Base-by-base conservation (phyloP, 768 basidiomycete genomes). In the Mycena indigotica region DNA sequence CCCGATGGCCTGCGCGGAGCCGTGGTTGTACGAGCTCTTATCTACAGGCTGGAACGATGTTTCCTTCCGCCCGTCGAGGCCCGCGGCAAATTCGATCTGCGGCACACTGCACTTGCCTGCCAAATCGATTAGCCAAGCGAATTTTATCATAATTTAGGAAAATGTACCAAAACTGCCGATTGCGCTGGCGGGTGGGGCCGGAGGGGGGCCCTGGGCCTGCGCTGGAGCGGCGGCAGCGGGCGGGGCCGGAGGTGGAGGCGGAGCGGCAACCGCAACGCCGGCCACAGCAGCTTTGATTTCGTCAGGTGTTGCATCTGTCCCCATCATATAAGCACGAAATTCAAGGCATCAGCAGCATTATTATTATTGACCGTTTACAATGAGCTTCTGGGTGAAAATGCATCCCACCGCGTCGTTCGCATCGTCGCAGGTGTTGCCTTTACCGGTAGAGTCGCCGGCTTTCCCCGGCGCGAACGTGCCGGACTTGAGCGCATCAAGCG, bases 401-500 rank as follows among this genome's bases (percentile, higher is more conserved):
- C 86, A 89, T 1, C 86, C 86, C 12, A 64, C 65, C 3, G 79
- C 51, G 65, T 88, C 85, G 65, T 81, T 75, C 15, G 72, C 68
- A 53, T 77, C 75, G 55, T 86, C 78, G 60, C 84, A 86, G n/a
- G 77, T 77, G 66, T 84, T 83, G 15, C 84, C 84, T 61, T 75
- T 77, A 24, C 64, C 83, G 4, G 85, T 86, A 15, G 41, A 44
- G 21, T 44, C 41, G 59, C 73, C 73, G 28, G 78, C 62, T 29
- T 75, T 66, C 23, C 85, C 86, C 23, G 85, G 84, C 13, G 80
- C 80, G 67, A 88, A 87, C 16, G 84, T 87, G 28, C 85, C 84
- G 3, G 84, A 70, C 66, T 84, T 77, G 52, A 87, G 69, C 5
- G 86, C 85, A 53, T 80, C 76, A 52, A 72, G 76, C 16, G 85